Conservation (phyloP, 495 filamentous ascomycete species). For the Thozetella sp. region DNA sequence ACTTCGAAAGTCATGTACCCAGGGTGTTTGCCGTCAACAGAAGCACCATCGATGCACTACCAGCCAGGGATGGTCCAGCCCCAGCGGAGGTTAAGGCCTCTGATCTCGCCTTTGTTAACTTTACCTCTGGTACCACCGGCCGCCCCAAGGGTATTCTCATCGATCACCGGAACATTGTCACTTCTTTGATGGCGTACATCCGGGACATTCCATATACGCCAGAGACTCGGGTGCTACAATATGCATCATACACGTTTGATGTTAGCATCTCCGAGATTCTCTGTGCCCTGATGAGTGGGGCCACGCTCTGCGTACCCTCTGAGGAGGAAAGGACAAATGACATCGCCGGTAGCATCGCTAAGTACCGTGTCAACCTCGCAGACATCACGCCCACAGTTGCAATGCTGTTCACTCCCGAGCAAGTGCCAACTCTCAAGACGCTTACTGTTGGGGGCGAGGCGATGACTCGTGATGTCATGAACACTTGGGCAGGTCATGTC, state of each 20-base stretch:
- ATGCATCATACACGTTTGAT: constrained; percentile 62
- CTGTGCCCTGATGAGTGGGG: constrained; percentile 57
- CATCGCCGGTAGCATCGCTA: constrained; percentile 20
- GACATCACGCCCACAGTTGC: constrained; percentile 21
- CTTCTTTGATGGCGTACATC: background rate
- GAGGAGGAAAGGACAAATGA: constrained; percentile 45
- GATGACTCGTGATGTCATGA: constrained; percentile 49
- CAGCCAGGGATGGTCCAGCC: background rate
- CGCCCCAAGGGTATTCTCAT: constrained; percentile 26
- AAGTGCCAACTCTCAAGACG: constrained; percentile 42
- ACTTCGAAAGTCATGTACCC: background rate
- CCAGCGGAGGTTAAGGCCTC: background rate
- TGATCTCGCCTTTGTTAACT: constrained; percentile 43
- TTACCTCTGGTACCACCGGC: constrained; percentile 37
- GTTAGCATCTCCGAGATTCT: constrained; percentile 56
- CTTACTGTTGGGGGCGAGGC: constrained; percentile 58
- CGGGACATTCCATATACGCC: background rate
- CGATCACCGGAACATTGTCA: constrained; percentile 20
- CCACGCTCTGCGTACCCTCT: constrained; percentile 61
- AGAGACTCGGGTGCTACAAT: constrained; percentile 41
- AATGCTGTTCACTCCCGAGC: constrained; percentile 5
- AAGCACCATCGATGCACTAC: background rate
- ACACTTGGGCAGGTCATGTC: constrained; percentile 51
- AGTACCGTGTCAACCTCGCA: constrained; percentile 17
- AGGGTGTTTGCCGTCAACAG: background rate